Conservation (phyloP, 306 rosid genomes). For the Heteromeles arbutifolia region DNA sequence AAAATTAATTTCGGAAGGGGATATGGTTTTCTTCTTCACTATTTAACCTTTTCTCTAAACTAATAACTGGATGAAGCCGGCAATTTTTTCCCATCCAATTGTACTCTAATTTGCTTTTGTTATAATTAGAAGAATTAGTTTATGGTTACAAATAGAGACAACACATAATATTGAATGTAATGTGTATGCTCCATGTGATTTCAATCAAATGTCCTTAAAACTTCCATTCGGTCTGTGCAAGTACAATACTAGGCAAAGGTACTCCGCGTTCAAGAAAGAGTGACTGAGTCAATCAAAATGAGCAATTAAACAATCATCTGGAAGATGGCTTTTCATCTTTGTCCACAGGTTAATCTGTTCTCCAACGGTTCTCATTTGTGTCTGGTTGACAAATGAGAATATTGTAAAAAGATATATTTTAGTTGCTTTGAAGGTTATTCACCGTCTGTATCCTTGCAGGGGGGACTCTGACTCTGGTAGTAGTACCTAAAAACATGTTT, state of each 20-base stretch:
- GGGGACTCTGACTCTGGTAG: background rate
- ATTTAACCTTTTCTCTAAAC: too few species aligned
- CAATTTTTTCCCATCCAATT: too few species aligned
- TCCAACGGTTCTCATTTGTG: background rate
- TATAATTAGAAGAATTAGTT: too few species aligned
- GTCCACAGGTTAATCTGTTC: conserved; percentile 52
- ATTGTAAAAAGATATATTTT: background rate
- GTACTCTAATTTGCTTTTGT: too few species aligned
- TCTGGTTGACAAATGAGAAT: conserved; percentile 16
- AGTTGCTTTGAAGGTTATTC: background rate
- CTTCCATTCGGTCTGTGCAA: too few species aligned
- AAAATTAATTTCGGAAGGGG: too few species aligned
- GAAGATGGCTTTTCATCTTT: conserved; percentile 56
- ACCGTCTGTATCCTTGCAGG: background rate
- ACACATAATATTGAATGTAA: too few species aligned
- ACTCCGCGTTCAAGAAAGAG: conserved; percentile 40
- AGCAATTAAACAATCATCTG: conserved; percentile 30
- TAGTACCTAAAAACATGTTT: background rate
- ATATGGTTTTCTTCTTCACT: too few species aligned
- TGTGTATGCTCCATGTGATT: too few species aligned
- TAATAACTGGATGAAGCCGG: too few species aligned
- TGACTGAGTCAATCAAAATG: conserved; percentile 44
- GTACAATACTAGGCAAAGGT: conserved; percentile 27
- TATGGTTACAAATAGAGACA: too few species aligned
- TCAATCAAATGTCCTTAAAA: too few species aligned